phyloP scores from a whole-genome alignment of 257 asterid species.

The Gardenia jasminoides region DNA sequence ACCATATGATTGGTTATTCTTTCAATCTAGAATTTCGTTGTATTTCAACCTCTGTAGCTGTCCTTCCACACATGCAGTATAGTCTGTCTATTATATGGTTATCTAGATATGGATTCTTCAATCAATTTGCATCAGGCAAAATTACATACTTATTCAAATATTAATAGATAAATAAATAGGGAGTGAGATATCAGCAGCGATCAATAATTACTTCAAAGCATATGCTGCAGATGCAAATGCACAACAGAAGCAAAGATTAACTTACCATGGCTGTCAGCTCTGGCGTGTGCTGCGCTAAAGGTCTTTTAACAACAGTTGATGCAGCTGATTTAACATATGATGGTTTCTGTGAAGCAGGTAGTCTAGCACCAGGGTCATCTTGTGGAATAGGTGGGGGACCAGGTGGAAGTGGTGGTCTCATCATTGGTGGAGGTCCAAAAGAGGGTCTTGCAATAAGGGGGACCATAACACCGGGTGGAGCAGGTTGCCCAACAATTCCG shows the following conservation, averaged over 20 bases:
- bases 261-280: constrained; percentile 98
- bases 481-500: constrained; percentile 68
- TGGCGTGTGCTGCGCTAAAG: constrained; percentile 99
- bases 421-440: constrained; percentile 78
- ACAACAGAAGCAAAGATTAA: constrained; percentile 17
- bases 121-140: neutral
- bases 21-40: neutral
- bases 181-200: neutral
- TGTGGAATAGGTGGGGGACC: constrained; percentile 88
- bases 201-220: neutral
- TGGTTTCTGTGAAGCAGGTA: constrained; percentile 66
- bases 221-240: neutral
- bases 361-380: constrained; percentile 45
- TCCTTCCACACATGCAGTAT: neutral
- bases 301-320: constrained; percentile 97
- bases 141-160: neutral
- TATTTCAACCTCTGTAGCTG: neutral
- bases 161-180: too few species aligned
- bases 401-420: constrained; percentile 97
- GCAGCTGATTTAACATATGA: constrained; percentile 96
- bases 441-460: constrained; percentile 74
- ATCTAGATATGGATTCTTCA: neutral
- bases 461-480: constrained; percentile 71
- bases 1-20: neutral
- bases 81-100: too few species aligned